These are phyloP conservation scores for Metschnikowia matae DNA, from an alignment of 805 yeast genomes.

Conservation along the genomic window DNA sequence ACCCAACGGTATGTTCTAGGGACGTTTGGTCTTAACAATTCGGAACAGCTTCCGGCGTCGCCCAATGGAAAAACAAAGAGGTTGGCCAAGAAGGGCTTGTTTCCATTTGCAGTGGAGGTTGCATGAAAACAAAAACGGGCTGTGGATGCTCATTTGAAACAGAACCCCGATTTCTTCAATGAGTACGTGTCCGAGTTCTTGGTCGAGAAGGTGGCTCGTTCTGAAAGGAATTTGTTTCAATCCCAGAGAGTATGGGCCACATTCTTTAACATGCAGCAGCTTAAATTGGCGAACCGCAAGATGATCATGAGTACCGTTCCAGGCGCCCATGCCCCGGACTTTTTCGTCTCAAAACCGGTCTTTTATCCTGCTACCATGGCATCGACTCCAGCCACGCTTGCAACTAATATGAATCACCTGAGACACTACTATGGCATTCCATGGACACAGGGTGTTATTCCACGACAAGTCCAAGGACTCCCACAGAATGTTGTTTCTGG, in stretches of 20 bases:
- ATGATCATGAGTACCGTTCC: slow-evolving; percentile 2
- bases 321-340: slow-evolving; percentile 1
- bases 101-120: slow-evolving; percentile 37
- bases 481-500: background rate
- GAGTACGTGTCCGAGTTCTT: slow-evolving; percentile 11
- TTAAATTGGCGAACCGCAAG: background rate
- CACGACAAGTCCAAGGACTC: background rate
- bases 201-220: slow-evolving; percentile 7
- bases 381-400: background rate
- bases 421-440: background rate
- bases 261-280: background rate
- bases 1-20: too few relatives aligned
- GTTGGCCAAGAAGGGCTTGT: slow-evolving; percentile 40
- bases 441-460: background rate
- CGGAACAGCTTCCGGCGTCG: slow-evolving; percentile 17
- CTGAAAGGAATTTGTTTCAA: background rate
- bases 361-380: background rate
- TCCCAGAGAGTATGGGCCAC: background rate
- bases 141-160: slow-evolving; percentile 29
- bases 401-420: background rate
- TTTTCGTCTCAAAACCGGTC: background rate
- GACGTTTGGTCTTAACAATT: background rate
- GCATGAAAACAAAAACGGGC: slow-evolving; percentile 26
- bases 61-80: slow-evolving; percentile 33
- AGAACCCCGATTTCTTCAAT: slow-evolving; percentile 30